Percentiles rank a stretch among this genome's conserved stretches.
Conservation (phyloP, 2,329 filamentous ascomycete species). For the Botrytis elliptica region DNA sequence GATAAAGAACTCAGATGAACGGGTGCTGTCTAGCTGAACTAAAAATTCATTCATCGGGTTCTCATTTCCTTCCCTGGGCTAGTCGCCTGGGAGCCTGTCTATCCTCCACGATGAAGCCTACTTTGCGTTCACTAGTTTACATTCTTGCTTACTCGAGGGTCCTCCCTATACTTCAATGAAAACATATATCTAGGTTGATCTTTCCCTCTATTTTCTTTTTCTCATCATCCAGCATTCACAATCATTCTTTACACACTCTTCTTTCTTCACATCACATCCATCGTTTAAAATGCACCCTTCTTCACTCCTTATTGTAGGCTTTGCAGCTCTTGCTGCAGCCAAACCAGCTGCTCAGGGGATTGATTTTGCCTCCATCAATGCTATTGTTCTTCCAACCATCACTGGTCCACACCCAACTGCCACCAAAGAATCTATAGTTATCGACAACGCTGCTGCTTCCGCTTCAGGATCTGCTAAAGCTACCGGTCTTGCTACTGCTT, state of each 20-base stretch:
- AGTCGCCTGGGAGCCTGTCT: background rate
- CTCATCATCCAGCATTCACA: constrained; percentile 12
- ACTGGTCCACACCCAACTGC: constrained; percentile 4
- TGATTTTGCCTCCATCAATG: constrained; percentile 22
- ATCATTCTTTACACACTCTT: background rate
- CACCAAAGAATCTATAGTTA: background rate
- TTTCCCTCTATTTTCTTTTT: background rate
- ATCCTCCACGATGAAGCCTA: background rate
- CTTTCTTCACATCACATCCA: constrained; percentile 17
- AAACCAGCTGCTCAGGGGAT: constrained; percentile 25
- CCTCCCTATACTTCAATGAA: background rate
- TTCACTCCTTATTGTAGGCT: constrained; percentile 22
- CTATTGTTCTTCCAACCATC: background rate
- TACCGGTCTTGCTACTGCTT: background rate
- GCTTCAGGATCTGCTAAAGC: background rate
- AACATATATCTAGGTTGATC: constrained; percentile 9
- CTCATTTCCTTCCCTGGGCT: background rate
- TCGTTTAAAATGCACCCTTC: constrained; percentile 8
- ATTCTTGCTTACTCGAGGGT: background rate
- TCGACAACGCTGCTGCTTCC: background rate
- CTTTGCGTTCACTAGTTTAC: background rate
- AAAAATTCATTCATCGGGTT: background rate
- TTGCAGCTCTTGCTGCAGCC: constrained; percentile 25
- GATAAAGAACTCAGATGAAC: background rate
- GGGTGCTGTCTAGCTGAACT: background rate